Evolutionary conservation across 495 filamentous ascomycete species (phyloP).

Genomic region (Apodospora peruviana): DNA sequence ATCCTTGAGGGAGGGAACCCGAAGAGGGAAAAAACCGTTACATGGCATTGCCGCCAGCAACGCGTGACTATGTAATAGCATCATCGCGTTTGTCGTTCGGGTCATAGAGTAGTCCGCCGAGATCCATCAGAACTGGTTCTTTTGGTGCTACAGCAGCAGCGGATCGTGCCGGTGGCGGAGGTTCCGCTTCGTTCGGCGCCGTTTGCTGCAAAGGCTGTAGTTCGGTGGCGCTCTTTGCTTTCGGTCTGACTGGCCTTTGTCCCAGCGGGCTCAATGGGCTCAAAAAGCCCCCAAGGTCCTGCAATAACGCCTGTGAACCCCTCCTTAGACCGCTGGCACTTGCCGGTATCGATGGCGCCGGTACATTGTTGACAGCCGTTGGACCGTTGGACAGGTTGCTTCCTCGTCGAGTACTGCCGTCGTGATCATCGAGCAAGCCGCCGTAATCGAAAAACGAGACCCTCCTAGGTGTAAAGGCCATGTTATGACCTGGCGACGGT

Average conservation of each 20-base stretch:
- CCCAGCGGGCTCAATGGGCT: conserved; percentile 17
- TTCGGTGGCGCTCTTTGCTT: conserved; percentile 19
- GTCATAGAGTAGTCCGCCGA: conserved; percentile 44
- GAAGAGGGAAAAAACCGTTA: no score
- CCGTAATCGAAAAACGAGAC: conserved; percentile 71
- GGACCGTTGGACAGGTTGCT: conserved; percentile 26
- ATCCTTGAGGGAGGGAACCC: no score
- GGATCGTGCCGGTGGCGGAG: not conserved
- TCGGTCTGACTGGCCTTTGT: conserved; percentile 14
- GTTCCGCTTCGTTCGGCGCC: conserved; percentile 17
- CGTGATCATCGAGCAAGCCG: conserved; percentile 50
- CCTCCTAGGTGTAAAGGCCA: conserved; percentile 36
- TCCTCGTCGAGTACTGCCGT: conserved; percentile 23
- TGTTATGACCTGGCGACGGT: conserved; percentile 25
- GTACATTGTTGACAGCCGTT: conserved; percentile 21
- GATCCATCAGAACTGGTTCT: conserved; percentile 47
- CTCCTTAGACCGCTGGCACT: conserved; percentile 29
- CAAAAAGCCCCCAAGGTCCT: conserved; percentile 54
- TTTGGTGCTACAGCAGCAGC: not conserved
- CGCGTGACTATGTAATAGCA: no score
- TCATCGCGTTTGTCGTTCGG: not conserved
- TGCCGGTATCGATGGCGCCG: conserved; percentile 29
- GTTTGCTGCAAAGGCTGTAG: conserved; percentile 32
- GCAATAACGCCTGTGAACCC: conserved; percentile 49
- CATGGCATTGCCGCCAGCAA: no score